Evolutionary conservation across 805 yeast species (phyloP).

Genomic region (Nakazawaea anatomiae): DNA sequence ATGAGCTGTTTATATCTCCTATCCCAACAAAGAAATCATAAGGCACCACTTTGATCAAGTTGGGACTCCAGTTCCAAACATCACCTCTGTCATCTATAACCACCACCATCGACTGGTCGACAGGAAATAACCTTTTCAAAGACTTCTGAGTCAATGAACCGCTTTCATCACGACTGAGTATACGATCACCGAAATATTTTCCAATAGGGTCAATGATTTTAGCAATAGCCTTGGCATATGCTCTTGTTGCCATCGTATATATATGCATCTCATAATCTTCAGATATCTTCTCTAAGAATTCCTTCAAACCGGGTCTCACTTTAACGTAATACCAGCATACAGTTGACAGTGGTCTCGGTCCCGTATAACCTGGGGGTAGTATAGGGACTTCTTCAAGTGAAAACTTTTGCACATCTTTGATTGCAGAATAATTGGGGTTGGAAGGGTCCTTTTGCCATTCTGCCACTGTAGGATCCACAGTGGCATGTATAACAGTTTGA

Average conservation of each 20-base stretch:
- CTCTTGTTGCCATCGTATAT: slow-evolving; percentile 96
- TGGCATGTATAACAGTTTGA: slow-evolving; percentile 96
- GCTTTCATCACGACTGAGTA: slow-evolving; percentile 89
- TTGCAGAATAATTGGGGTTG: slow-evolving; percentile 80
- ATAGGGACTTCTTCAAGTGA: slow-evolving; percentile 71
- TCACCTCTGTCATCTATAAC: slow-evolving; percentile 97
- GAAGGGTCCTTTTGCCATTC: slow-evolving; percentile 89
- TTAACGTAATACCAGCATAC: slow-evolving; percentile 90
- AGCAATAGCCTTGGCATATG: slow-evolving; percentile 87
- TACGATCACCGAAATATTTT: slow-evolving; percentile 81
- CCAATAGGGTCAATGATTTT: slow-evolving; percentile 89
- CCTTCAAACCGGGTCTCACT: slow-evolving; percentile 77
- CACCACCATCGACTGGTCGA: slow-evolving; percentile 93
- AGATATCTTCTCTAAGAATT: slow-evolving; percentile 61
- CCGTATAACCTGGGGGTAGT: slow-evolving; percentile 51
- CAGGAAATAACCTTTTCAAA: slow-evolving; percentile 83
- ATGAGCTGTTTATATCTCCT: slow-evolving; percentile 93
- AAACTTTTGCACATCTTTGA: slow-evolving; percentile 76
- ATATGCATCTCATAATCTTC: slow-evolving; percentile 83
- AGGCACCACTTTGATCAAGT: slow-evolving; percentile 87
- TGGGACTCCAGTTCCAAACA: slow-evolving; percentile 97
- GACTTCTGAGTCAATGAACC: slow-evolving; percentile 90
- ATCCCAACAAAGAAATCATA: slow-evolving; percentile 95
- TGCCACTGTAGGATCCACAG: slow-evolving; percentile 95
- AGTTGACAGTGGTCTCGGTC: slow-evolving; percentile 52